Percentiles rank a stretch among this genome's conserved stretches.
Conservation (phyloP, 1,139 yeast genomes). For the Debaryomyces coudertii region DNA sequence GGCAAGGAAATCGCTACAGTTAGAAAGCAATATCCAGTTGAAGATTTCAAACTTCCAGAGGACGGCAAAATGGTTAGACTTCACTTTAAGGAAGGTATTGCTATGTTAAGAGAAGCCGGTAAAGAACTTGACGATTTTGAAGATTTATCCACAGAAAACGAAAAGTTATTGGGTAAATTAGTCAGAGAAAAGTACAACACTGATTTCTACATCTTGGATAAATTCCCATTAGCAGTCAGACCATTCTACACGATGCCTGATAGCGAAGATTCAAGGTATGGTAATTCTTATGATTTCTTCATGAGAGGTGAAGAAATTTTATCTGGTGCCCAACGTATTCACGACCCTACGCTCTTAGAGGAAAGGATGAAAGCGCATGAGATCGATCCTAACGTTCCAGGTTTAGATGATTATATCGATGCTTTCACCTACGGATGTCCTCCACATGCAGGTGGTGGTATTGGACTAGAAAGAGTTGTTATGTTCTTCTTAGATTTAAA, state of each 20-base stretch:
- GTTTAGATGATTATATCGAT: conserved; percentile 86
- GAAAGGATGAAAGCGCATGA: conserved; percentile 85
- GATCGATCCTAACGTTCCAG: conserved; percentile 78
- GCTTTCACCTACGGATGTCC: conserved; percentile 95
- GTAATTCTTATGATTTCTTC: conserved; percentile 96
- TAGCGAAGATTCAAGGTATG: conserved; percentile 84
- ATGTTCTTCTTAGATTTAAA: conserved; percentile 97
- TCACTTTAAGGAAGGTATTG: conserved; percentile 88
- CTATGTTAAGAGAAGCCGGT: conserved; percentile 80
- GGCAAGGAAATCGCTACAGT: conserved; percentile 85
- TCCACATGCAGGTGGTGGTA: conserved; percentile 99
- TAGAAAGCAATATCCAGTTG: conserved; percentile 95
- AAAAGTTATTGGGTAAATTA: conserved; percentile 85
- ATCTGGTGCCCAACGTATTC: conserved; percentile 99
- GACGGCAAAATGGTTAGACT: conserved; percentile 89
- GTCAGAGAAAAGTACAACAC: conserved; percentile 94
- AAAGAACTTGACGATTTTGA: conserved; percentile 84
- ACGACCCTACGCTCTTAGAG: conserved; percentile 80
- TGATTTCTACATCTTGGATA: conserved; percentile 96
- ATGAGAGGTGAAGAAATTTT: conserved; percentile 99
- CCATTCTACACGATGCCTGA: conserved; percentile 99
- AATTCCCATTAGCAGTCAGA: conserved; percentile 94
- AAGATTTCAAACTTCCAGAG: conserved; percentile 90
- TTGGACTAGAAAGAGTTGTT: conserved; percentile 96
- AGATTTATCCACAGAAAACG: conserved; percentile 92